These are phyloP conservation scores for Aplosporella prunicola DNA, from an alignment of 2,329 filamentous ascomycete genomes.

Conservation along the genomic window DNA sequence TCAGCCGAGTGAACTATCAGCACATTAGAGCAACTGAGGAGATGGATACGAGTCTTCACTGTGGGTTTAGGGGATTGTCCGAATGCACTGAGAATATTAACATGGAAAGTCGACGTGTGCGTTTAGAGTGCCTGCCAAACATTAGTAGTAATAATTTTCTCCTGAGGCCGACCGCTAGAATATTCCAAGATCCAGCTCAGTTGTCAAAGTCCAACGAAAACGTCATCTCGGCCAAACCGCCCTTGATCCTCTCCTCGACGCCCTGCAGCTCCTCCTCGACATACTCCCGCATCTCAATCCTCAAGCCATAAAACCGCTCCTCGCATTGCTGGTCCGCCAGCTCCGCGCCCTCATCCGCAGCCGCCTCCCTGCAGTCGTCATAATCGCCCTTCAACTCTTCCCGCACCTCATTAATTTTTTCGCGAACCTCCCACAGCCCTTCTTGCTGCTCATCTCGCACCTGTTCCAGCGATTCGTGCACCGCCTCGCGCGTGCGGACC, in stretches of 20 bases:
- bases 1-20: no score
- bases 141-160: no score
- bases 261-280: conserved; percentile 1
- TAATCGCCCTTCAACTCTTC: not conserved
- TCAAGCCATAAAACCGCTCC: not conserved
- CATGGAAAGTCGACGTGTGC: no score
- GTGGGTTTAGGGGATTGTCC: no score
- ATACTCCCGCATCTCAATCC: not conserved
- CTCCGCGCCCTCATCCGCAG: not conserved
- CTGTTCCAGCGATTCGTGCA: not conserved
- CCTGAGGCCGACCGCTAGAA: no score
- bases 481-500: not conserved
- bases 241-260: conserved; percentile 2
- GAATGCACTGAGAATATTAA: no score
- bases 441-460: not conserved
- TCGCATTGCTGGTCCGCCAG: not conserved
- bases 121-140: no score
- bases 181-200: no score
- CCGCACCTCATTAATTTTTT: not conserved
- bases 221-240: no score
- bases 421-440: not conserved
- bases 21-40: no score
- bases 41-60: no score
- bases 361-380: not conserved
- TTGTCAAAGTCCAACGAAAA: no score